Percentiles rank a stretch among this genome's conserved stretches.
Conservation (phyloP, 2,329 filamentous ascomycete genomes). For the Trichoderma aggressivum region DNA sequence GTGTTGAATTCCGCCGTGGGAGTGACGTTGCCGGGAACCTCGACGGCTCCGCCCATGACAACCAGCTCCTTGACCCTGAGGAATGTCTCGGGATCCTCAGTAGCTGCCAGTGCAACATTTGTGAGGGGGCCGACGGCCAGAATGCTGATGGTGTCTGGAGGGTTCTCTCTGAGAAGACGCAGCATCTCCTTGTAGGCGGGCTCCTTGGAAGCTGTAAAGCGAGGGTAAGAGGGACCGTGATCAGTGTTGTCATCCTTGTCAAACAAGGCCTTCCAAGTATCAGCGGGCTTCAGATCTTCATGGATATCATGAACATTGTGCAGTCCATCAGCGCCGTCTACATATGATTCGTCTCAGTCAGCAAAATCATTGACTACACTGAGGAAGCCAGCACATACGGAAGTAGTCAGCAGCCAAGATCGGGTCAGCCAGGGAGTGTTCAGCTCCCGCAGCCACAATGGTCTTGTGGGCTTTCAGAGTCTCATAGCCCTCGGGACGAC, state of each 20-base stretch:
- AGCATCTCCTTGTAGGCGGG: constrained; percentile 84
- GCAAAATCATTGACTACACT: neutral
- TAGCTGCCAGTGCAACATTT: constrained; percentile 86
- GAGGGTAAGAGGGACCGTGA: constrained; percentile 46
- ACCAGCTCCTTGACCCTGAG: constrained; percentile 85
- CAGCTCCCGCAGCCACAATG: constrained; percentile 80
- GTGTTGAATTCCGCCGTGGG: constrained; percentile 94
- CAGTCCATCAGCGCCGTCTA: constrained; percentile 73
- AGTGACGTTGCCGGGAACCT: constrained; percentile 75
- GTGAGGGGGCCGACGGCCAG: constrained; percentile 87
- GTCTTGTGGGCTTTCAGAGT: constrained; percentile 71
- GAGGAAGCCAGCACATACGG: constrained; percentile 54
- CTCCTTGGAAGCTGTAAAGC: constrained; percentile 73
- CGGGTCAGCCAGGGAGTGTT: constrained; percentile 81
- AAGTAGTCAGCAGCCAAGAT: constrained; percentile 81
- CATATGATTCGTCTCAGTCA: neutral
- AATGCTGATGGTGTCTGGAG: constrained; percentile 81
- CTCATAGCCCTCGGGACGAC: constrained; percentile 67
- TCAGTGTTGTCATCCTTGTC: constrained; percentile 35
- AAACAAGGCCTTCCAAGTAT: constrained; percentile 72
- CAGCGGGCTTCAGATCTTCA: constrained; percentile 69
- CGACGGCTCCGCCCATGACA: constrained; percentile 89
- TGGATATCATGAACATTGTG: constrained; percentile 73
- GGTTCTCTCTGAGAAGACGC: constrained; percentile 77
- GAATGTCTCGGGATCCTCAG: constrained; percentile 85